Evolutionary conservation across 441 rosid genomes (phyloP).

Genomic region (Adansonia grandidieri): DNA sequence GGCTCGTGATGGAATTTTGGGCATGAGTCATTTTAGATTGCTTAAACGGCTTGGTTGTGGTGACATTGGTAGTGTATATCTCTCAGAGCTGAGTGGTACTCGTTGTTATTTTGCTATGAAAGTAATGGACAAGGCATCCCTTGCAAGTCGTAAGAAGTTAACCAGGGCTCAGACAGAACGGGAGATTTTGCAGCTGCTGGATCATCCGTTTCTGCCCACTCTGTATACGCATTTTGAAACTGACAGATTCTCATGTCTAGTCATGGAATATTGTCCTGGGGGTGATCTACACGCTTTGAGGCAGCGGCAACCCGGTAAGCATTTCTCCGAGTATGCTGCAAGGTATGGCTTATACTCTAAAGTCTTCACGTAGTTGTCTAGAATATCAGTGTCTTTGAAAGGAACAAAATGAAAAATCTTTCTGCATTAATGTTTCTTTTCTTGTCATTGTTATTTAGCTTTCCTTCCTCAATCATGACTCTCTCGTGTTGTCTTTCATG

Average conservation of each 20-base stretch:
- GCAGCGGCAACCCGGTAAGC: slow-evolving; percentile 93
- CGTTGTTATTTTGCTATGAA: slow-evolving; percentile 91
- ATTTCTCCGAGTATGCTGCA: slow-evolving; percentile 93
- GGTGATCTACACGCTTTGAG: slow-evolving; percentile 93
- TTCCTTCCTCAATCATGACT: background rate
- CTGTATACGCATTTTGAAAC: slow-evolving; percentile 94
- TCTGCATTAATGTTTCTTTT: background rate
- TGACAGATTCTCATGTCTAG: slow-evolving; percentile 87
- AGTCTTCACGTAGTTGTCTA: background rate
- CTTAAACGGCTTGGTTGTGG: slow-evolving; percentile 94
- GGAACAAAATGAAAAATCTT: background rate
- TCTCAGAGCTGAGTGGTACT: slow-evolving; percentile 69
- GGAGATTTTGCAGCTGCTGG: slow-evolving; percentile 86
- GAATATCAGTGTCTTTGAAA: background rate
- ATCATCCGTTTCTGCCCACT: slow-evolving; percentile 95
- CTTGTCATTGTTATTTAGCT: background rate
- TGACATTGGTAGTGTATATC: slow-evolving; percentile 70
- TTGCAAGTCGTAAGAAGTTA: slow-evolving; percentile 89
- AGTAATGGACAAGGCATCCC: slow-evolving; percentile 47
- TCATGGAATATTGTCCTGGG: slow-evolving; percentile 96
- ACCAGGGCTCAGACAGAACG: slow-evolving; percentile 94
- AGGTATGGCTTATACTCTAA: slow-evolving; percentile 53
- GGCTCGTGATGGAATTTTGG: slow-evolving; percentile 78
- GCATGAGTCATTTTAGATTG: slow-evolving; percentile 90
- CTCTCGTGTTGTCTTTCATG: too few relatives aligned